These are phyloP conservation scores for Gastrolobium bilobum DNA, from an alignment of 306 rosid genomes.

Conservation along the genomic window DNA sequence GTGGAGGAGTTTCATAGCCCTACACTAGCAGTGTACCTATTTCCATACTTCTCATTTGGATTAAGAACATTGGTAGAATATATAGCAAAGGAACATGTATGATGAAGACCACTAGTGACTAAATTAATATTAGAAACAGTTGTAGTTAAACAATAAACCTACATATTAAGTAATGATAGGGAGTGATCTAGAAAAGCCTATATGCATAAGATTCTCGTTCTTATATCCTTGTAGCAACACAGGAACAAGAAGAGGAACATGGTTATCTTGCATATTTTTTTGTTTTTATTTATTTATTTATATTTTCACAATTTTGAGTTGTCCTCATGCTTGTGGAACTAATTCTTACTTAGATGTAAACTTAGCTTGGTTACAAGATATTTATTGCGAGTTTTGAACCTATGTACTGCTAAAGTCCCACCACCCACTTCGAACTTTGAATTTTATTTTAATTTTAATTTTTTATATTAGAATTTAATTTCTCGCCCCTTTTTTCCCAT, in stretches of 20 bases:
- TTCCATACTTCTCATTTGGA: constrained; percentile 18
- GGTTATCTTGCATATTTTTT: background rate
- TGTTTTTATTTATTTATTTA: background rate
- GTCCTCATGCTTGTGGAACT: background rate
- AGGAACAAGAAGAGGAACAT: background rate
- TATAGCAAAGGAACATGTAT: background rate
- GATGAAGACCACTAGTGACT: constrained; percentile 3
- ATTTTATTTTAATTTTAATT: no score
- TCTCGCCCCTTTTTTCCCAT: background rate
- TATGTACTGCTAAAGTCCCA: background rate
- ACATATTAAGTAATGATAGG: background rate
- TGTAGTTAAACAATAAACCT: constrained; percentile 4
- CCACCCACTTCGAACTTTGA: no score
- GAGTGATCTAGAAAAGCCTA: constrained; percentile 25
- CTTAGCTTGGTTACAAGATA: background rate
- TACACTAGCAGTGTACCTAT: constrained; percentile 11
- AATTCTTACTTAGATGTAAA: background rate
- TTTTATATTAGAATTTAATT: background rate
- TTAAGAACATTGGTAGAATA: background rate
- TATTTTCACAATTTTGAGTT: no score
- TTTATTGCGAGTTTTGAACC: background rate
- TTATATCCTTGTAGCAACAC: background rate
- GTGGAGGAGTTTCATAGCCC: constrained; percentile 29
- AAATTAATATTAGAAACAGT: constrained; percentile 20
- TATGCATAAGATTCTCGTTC: background rate